These are phyloP conservation scores for Hevea brasiliensis DNA, from an alignment of 345 rosid genomes.

Conservation along the genomic window DNA sequence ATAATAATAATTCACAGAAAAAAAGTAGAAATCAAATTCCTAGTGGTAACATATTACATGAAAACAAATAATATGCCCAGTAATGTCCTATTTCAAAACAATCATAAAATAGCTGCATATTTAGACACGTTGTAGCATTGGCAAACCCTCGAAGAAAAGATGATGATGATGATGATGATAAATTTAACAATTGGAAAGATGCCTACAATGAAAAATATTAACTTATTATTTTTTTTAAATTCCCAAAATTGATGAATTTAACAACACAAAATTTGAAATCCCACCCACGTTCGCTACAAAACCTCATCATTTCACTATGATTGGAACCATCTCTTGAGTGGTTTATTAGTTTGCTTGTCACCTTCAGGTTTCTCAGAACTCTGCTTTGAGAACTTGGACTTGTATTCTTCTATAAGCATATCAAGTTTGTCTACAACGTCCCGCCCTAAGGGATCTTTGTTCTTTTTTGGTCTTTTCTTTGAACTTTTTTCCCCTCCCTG, in stretches of 20 bases:
- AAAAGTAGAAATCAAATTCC: too few relatives aligned
- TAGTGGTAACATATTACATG: too few relatives aligned
- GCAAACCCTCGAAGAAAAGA: too few relatives aligned
- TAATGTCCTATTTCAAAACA: too few relatives aligned
- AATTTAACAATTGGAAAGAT: too few relatives aligned
- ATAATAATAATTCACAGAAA: too few relatives aligned
- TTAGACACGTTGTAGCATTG: too few relatives aligned
- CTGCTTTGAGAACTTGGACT: slow-evolving; percentile 59
- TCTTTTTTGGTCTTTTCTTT: slow-evolving; percentile 49
- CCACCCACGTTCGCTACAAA: background rate
- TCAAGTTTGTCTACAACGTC: slow-evolving; percentile 69
- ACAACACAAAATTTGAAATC: background rate
- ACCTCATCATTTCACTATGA: slow-evolving; percentile 24
- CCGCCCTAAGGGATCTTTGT: slow-evolving; percentile 42
- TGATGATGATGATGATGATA: too few relatives aligned
- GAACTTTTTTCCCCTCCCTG: slow-evolving; percentile 28
- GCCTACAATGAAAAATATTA: too few relatives aligned
- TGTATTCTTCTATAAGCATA: slow-evolving; percentile 63
- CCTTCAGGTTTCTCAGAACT: slow-evolving; percentile 44
- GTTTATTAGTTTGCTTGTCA: slow-evolving; percentile 43
- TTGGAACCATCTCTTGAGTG: slow-evolving; percentile 66
- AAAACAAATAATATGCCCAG: too few relatives aligned
- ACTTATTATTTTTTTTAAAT: background rate
- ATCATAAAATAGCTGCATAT: too few relatives aligned
- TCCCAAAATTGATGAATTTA: background rate